These are phyloP conservation scores for Glycine soja DNA, from an alignment of 306 rosid species.

Conservation along the genomic window DNA sequence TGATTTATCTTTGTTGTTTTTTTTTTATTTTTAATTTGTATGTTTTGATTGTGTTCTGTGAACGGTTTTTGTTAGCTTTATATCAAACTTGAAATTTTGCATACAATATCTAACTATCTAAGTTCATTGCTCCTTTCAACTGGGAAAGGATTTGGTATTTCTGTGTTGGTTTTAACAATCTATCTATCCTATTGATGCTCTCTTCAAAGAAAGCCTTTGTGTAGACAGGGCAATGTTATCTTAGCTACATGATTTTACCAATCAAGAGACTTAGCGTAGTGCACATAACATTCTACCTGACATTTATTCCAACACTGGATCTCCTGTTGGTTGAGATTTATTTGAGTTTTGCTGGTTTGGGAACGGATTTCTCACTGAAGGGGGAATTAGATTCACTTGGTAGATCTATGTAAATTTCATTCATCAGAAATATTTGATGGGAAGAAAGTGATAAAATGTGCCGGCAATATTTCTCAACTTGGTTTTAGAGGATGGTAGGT, in stretches of 20 bases:
- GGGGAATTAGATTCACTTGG: no score
- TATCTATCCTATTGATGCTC: not conserved
- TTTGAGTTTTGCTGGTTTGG: no score
- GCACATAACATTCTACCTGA: not conserved
- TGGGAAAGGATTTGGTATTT: not conserved
- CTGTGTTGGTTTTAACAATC: not conserved
- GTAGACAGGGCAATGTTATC: no score
- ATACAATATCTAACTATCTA: not conserved
- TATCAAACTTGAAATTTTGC: constrained; percentile 5
- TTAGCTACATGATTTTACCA: no score
- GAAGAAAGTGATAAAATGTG: no score
- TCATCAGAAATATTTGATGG: no score
- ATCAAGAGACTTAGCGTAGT: not conserved
- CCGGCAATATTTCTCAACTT: no score
- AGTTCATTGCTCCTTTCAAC: not conserved
- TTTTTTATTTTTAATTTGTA: not conserved
- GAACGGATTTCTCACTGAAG: no score
- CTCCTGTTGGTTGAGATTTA: not conserved
- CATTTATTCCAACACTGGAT: not conserved
- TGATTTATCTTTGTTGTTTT: not conserved
- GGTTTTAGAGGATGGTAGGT: no score
- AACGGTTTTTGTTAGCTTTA: constrained; percentile 24
- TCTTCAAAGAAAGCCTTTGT: not conserved
- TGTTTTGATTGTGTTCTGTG: not conserved
- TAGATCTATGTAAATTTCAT: no score